Conservation (phyloP, 306 rosid species). For the Medicago ruthenica region DNA sequence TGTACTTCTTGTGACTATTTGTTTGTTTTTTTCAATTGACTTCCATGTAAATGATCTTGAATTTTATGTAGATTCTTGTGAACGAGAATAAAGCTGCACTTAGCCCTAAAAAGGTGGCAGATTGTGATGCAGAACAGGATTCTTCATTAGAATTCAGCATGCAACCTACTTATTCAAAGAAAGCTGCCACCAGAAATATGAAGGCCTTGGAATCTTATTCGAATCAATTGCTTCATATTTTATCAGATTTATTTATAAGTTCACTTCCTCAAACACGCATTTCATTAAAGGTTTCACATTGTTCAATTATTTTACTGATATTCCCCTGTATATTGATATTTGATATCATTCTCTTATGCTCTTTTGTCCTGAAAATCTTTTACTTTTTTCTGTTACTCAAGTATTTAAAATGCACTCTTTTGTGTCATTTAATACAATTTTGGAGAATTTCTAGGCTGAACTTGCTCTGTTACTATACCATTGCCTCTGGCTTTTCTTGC, state of each 20-base stretch:
- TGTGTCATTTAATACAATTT: slow-evolving; percentile 21
- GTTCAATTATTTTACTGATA: slow-evolving; percentile 30
- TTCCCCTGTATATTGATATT: slow-evolving; percentile 2
- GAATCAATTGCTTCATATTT: slow-evolving; percentile 62
- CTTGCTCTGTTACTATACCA: slow-evolving; percentile 1
- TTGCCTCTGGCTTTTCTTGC: slow-evolving; percentile 27
- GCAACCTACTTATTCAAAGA: slow-evolving; percentile 70
- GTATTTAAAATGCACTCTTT: slow-evolving; percentile 15
- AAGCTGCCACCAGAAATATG: slow-evolving; percentile 71
- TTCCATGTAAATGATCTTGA: slow-evolving; percentile 32
- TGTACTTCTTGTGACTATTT: slow-evolving; percentile 38
- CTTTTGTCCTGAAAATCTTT: slow-evolving; percentile 22
- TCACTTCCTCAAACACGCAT: slow-evolving; percentile 54
- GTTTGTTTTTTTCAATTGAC: slow-evolving; percentile 6
- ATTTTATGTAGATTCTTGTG: slow-evolving; percentile 71
- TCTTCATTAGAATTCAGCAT: slow-evolving; percentile 46
- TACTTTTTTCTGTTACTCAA: slow-evolving; percentile 23
- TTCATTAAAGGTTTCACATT: slow-evolving; percentile 66
- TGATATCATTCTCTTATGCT: slow-evolving; percentile 21
- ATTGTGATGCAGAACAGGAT: slow-evolving; percentile 41
- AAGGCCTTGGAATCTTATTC: slow-evolving; percentile 75
- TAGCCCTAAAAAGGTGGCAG: slow-evolving; percentile 44
- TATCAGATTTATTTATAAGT: slow-evolving; percentile 69
- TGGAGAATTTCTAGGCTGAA: slow-evolving; percentile 15
- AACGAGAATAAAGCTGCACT: slow-evolving; percentile 75